phyloP scores from a whole-genome alignment of 1,139 yeast genomes.

The Spathaspora sp. region DNA sequence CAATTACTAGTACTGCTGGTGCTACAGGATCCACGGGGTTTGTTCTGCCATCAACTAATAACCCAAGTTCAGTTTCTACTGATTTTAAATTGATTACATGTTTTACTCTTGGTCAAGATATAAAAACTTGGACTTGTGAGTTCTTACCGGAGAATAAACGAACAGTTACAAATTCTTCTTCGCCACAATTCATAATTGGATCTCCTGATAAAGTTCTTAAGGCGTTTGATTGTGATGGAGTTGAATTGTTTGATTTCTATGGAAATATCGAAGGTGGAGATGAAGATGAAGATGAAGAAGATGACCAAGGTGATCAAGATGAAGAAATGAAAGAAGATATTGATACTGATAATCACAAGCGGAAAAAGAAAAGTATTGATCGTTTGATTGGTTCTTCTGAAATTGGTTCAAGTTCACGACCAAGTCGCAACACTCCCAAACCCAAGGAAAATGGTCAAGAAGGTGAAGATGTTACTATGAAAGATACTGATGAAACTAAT shows the following conservation, averaged over 20 bases:
- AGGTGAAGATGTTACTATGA: slow-evolving; percentile 15
- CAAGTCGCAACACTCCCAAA: background rate
- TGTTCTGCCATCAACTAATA: too few relatives aligned
- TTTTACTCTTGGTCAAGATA: slow-evolving; percentile 41
- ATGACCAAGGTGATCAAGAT: slow-evolving; percentile 25
- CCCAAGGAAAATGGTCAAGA: slow-evolving; percentile 1
- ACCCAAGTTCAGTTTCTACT: background rate
- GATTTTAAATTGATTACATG: slow-evolving; percentile 29
- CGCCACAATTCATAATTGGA: slow-evolving; percentile 65
- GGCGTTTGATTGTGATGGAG: slow-evolving; percentile 53
- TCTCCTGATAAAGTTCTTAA: slow-evolving; percentile 75
- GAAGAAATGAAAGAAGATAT: slow-evolving; percentile 1
- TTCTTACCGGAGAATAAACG: slow-evolving; percentile 54
- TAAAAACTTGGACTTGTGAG: slow-evolving; percentile 64
- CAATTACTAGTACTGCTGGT: background rate
- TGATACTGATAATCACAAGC: background rate
- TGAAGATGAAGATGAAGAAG: slow-evolving; percentile 27
- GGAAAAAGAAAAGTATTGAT: slow-evolving; percentile 1
- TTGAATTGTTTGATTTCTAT: slow-evolving; percentile 44
- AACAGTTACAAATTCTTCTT: slow-evolving; percentile 20
- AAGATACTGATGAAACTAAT: slow-evolving; percentile 10
- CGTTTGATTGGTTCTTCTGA: background rate
- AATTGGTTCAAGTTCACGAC: background rate
- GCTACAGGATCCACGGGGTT: background rate
- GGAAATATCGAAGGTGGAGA: slow-evolving; percentile 34